These are phyloP conservation scores for Ceratocystis eucalypticola DNA, from an alignment of 2,329 filamentous ascomycete genomes.

Conservation along the genomic window DNA sequence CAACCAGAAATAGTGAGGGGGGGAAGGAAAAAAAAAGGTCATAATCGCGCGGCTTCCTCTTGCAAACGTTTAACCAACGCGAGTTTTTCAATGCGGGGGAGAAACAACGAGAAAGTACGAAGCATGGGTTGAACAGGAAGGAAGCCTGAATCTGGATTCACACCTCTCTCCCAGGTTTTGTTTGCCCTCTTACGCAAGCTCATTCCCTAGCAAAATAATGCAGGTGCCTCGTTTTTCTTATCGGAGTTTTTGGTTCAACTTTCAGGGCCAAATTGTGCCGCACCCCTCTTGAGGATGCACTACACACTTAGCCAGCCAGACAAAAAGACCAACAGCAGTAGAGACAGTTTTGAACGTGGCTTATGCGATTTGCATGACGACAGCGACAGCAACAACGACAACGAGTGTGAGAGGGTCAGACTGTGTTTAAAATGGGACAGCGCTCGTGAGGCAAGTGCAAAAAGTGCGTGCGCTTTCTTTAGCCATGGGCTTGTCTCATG, in stretches of 20 bases:
- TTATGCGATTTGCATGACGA: neutral
- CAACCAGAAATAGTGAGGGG: neutral
- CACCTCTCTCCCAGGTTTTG: neutral
- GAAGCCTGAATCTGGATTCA: neutral
- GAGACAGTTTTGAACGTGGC: neutral
- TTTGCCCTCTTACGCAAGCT: neutral
- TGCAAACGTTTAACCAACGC: neutral
- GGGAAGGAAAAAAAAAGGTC: neutral
- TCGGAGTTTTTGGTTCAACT: neutral
- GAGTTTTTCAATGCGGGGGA: neutral
- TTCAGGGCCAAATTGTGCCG: neutral
- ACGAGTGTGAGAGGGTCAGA: neutral
- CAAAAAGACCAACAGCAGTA: neutral
- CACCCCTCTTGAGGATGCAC: neutral
- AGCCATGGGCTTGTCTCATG: neutral
- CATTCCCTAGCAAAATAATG: neutral
- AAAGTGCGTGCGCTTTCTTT: neutral
- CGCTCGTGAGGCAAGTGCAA: neutral
- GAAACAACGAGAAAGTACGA: neutral
- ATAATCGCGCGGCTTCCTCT: neutral
- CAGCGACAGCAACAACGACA: neutral
- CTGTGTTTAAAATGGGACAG: too few species aligned
- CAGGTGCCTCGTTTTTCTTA: neutral
- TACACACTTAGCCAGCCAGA: neutral
- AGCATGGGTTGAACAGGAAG: neutral